These are phyloP conservation scores for Xylaria intraflava DNA, from an alignment of 495 filamentous ascomycete genomes.

Conservation along the genomic window DNA sequence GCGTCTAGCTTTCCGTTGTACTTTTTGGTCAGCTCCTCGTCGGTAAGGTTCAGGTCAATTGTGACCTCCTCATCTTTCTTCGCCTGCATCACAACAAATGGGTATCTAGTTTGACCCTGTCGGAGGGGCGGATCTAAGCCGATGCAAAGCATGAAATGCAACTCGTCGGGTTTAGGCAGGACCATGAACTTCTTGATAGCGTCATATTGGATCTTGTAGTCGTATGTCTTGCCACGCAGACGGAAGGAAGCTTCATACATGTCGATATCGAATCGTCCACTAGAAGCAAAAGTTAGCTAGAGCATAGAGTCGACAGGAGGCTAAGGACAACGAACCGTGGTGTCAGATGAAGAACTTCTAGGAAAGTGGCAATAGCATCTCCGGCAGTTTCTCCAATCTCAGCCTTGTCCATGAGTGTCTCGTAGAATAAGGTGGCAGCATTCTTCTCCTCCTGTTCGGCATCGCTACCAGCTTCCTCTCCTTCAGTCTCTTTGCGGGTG, in stretches of 20 bases:
- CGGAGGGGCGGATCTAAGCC: constrained; percentile 93
- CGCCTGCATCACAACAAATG: constrained; percentile 98
- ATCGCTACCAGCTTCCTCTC: constrained; percentile 59
- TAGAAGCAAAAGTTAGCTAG: constrained; percentile 40
- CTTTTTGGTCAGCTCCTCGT: constrained; percentile 69
- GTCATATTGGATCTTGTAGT: constrained; percentile 99
- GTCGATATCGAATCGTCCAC: constrained; percentile 99
- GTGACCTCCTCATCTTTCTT: constrained; percentile 97
- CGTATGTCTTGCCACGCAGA: constrained; percentile 96
- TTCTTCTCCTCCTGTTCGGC: constrained; percentile 79
- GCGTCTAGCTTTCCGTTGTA: constrained; percentile 83
- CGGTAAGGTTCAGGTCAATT: constrained; percentile 95
- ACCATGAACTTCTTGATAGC: constrained; percentile 98
- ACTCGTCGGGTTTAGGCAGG: constrained; percentile 93
- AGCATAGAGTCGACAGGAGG: background rate
- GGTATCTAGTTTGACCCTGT: constrained; percentile 96
- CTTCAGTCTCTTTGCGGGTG: constrained; percentile 76
- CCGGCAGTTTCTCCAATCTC: constrained; percentile 98
- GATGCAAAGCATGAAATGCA: constrained; percentile 89
- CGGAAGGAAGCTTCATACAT: constrained; percentile 99
- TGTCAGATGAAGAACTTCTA: constrained; percentile 95
- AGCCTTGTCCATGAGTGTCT: constrained; percentile 95
- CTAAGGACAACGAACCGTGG: constrained; percentile 57
- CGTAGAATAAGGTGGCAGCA: constrained; percentile 91
- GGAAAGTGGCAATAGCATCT: constrained; percentile 93